Evolutionary conservation across 2,329 filamentous ascomycete genomes (phyloP).

Genomic region (Tricladium varicosporioides): DNA sequence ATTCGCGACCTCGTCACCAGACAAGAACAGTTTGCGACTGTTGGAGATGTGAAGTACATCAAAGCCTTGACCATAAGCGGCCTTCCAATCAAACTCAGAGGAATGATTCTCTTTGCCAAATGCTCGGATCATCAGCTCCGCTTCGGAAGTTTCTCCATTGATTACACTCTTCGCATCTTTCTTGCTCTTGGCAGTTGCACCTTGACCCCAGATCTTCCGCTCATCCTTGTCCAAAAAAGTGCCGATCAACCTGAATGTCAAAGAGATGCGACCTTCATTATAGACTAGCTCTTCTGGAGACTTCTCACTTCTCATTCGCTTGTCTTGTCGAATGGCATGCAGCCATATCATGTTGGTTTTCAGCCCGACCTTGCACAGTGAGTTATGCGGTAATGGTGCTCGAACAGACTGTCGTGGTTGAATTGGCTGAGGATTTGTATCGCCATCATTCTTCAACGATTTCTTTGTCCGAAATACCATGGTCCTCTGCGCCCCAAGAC

Average conservation of each 20-base stretch:
- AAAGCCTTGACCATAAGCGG: slow-evolving; percentile 74
- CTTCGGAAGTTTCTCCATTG: slow-evolving; percentile 66
- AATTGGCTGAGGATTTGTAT: slow-evolving; percentile 20
- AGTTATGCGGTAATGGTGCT: slow-evolving; percentile 80
- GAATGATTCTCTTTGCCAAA: slow-evolving; percentile 85
- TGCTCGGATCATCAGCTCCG: slow-evolving; percentile 67
- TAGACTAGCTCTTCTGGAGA: slow-evolving; percentile 67
- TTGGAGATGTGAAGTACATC: slow-evolving; percentile 70
- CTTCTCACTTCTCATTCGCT: slow-evolving; percentile 67
- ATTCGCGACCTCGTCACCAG: slow-evolving; percentile 47
- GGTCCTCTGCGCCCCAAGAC: slow-evolving; percentile 84
- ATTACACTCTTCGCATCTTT: slow-evolving; percentile 60
- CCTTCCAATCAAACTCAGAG: slow-evolving; percentile 70
- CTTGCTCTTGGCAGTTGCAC: slow-evolving; percentile 68
- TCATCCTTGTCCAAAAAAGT: slow-evolving; percentile 73
- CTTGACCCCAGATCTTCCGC: slow-evolving; percentile 84
- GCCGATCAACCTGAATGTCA: slow-evolving; percentile 87
- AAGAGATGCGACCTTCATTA: slow-evolving; percentile 75
- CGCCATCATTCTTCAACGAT: slow-evolving; percentile 39
- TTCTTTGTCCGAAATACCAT: slow-evolving; percentile 90
- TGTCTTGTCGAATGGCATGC: slow-evolving; percentile 89
- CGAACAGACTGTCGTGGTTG: slow-evolving; percentile 45
- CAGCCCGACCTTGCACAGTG: slow-evolving; percentile 78
- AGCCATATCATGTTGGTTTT: slow-evolving; percentile 83
- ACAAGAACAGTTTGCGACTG: slow-evolving; percentile 43